These are phyloP conservation scores for Chrysopogon serrulatus DNA, from an alignment of 176 grass and related monocot genomes.

Conservation along the genomic window DNA sequence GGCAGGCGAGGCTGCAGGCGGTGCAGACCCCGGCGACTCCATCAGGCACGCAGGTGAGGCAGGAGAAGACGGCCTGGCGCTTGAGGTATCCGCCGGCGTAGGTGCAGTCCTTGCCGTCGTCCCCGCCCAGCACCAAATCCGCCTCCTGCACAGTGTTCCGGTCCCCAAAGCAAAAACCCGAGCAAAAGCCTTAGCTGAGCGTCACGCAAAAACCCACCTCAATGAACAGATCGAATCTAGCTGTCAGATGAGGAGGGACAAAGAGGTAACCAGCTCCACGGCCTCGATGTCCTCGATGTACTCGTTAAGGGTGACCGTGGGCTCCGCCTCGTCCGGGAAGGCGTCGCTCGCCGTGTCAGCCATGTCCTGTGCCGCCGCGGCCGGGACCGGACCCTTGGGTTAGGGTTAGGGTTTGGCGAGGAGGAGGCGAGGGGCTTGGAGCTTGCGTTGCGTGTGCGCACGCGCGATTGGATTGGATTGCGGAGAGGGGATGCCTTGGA, in stretches of 20 bases:
- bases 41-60: conserved; percentile 79
- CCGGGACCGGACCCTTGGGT: background rate
- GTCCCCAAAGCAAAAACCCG: background rate
- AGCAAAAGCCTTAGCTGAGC: background rate
- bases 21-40: conserved; percentile 88
- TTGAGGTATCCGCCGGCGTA: conserved; percentile 81
- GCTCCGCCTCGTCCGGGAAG: conserved; percentile 69
- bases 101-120: conserved; percentile 97
- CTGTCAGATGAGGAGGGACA: background rate
- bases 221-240: background rate
- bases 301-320: conserved; percentile 59
- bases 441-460: background rate
- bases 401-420: conserved; percentile 38
- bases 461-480: background rate
- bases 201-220: background rate
- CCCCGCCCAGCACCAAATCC: conserved; percentile 90
- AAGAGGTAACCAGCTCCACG: conserved; percentile 54
- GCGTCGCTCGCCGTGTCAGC: conserved; percentile 28
- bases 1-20: conserved; percentile 88
- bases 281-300: conserved; percentile 91
- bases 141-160: conserved; percentile 55
- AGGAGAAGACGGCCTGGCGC: conserved; percentile 97
- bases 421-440: background rate
- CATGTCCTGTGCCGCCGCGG: conserved; percentile 21
- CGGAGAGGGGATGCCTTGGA: background rate